phyloP scores from a whole-genome alignment of 257 asterid genomes.

The Penstemon davidsonii region DNA sequence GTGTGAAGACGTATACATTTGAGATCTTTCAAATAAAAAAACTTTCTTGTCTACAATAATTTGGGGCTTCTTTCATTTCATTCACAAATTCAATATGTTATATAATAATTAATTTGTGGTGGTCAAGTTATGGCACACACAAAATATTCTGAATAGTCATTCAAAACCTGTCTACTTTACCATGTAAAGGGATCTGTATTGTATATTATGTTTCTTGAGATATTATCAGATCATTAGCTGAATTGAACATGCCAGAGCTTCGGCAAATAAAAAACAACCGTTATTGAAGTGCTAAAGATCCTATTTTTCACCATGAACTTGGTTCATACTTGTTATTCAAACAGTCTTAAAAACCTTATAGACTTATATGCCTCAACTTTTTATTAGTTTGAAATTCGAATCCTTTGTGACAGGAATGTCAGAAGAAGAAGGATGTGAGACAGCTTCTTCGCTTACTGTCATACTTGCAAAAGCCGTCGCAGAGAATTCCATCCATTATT shows the following conservation, averaged over 20 bases:
- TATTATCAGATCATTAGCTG: background rate
- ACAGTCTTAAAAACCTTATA: background rate
- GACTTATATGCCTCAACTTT: slow-evolving; percentile 13
- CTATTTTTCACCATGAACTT: too few relatives aligned
- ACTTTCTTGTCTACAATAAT: background rate
- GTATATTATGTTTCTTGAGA: background rate
- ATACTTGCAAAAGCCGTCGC: slow-evolving; percentile 81
- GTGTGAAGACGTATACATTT: background rate
- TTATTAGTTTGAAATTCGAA: slow-evolving; percentile 27
- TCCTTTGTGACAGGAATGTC: slow-evolving; percentile 56
- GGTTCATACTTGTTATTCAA: too few relatives aligned
- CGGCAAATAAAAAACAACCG: background rate
- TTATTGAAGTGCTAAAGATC: too few relatives aligned
- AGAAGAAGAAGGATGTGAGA: slow-evolving; percentile 66
- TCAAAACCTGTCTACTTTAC: background rate
- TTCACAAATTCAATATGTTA: slow-evolving; percentile 5
- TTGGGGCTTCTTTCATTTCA: background rate
- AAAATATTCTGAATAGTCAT: background rate
- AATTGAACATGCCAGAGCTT: slow-evolving; percentile 7
- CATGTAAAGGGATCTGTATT: slow-evolving; percentile 1
- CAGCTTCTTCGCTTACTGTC: slow-evolving; percentile 66
- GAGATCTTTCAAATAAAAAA: background rate
- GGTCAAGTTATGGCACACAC: background rate
- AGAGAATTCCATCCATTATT: slow-evolving; percentile 72
- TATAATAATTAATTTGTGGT: background rate